These are phyloP conservation scores for Elongisporangium anandrum DNA, from an alignment of 352 stramenopile genomes.

Conservation along the genomic window DNA sequence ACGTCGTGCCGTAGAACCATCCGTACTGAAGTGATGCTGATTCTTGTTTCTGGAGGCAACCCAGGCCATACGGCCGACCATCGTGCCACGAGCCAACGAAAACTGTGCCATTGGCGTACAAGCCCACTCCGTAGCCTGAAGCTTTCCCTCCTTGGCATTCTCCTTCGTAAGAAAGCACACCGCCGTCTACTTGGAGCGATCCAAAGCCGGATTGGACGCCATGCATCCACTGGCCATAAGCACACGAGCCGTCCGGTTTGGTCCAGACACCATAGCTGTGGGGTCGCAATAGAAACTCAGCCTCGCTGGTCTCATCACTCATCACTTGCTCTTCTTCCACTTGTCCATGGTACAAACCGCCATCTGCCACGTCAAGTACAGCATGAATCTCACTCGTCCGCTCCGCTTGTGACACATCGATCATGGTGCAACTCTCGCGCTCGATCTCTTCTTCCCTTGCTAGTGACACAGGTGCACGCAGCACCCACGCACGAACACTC, in stretches of 20 bases:
- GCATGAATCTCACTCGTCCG: not conserved
- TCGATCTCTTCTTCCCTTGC: not conserved
- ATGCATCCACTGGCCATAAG: conserved; percentile 33
- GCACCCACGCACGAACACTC: not conserved
- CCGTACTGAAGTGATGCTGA: conserved; percentile 14
- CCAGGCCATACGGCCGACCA: conserved; percentile 31
- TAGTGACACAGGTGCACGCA: not conserved
- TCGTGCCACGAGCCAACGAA: conserved; percentile 36
- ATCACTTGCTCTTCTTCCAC: not conserved
- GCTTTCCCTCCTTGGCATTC: conserved; percentile 18
- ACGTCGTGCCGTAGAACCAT: conserved; percentile 45
- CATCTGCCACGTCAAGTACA: not conserved
- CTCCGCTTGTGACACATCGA: not conserved
- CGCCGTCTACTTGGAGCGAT: conserved; percentile 20
- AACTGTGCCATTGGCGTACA: conserved; percentile 32
- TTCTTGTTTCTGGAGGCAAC: conserved; percentile 16
- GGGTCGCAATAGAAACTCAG: conserved; percentile 10
- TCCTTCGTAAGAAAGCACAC: conserved; percentile 39
- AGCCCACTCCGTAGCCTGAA: conserved; percentile 34
- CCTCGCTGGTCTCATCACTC: not conserved
- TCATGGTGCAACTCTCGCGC: not conserved
- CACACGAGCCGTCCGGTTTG: conserved; percentile 16
- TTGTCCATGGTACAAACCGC: conserved; percentile 13
- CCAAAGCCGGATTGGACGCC: conserved; percentile 30
- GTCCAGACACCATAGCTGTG: conserved; percentile 45